These are phyloP conservation scores for Suhomyces yuchorum DNA, from an alignment of 1,139 yeast species.

Conservation along the genomic window DNA sequence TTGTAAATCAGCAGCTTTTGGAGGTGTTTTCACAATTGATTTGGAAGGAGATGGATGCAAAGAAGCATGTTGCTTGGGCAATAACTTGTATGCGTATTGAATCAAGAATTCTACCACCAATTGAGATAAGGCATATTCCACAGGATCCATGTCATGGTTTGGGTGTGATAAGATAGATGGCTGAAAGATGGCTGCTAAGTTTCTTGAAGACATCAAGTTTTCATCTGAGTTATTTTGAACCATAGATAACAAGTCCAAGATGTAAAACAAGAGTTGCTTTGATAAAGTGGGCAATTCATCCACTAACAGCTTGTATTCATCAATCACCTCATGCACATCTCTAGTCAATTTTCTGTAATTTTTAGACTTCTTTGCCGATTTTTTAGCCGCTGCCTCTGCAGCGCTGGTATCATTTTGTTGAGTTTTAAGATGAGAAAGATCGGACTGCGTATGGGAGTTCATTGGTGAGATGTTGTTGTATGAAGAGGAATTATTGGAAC, in stretches of 20 bases:
- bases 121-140: slow-evolving; percentile 85
- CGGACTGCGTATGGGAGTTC: slow-evolving; percentile 12
- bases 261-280: slow-evolving; percentile 82
- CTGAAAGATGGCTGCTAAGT: slow-evolving; percentile 93
- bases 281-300: slow-evolving; percentile 68
- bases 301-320: slow-evolving; percentile 69
- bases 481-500: slow-evolving; percentile 12
- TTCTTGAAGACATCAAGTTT: slow-evolving; percentile 90
- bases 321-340: slow-evolving; percentile 70
- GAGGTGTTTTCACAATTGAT: slow-evolving; percentile 6
- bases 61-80: slow-evolving; percentile 47
- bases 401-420: slow-evolving; percentile 12
- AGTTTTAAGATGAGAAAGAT: slow-evolving; percentile 7
- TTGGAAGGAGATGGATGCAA: slow-evolving; percentile 10
- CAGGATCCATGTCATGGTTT: slow-evolving; percentile 86
- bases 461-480: slow-evolving; percentile 7
- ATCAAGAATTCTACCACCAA: slow-evolving; percentile 87
- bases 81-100: slow-evolving; percentile 76
- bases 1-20: slow-evolving; percentile 2
- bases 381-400: slow-evolving; percentile 20
- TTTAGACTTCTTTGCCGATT: slow-evolving; percentile 21
- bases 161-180: slow-evolving; percentile 94
- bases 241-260: slow-evolving; percentile 81
- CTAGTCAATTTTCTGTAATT: slow-evolving; percentile 48
- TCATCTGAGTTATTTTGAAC: slow-evolving; percentile 77